Conservation (phyloP, 495 filamentous ascomycete genomes). For the Trichoderma parareesei region DNA sequence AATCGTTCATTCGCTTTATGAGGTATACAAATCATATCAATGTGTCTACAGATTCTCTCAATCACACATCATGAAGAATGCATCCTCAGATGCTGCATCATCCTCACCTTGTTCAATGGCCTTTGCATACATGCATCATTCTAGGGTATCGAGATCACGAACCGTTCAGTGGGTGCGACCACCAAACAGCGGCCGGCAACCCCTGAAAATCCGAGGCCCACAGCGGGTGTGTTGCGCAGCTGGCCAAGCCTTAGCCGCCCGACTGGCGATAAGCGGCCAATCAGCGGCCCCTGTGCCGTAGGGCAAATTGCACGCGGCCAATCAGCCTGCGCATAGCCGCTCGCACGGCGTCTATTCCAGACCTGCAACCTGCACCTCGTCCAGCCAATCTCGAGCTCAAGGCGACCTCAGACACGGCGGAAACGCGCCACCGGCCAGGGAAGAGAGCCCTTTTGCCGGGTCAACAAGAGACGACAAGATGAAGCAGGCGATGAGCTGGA, state of each 20-base stretch:
- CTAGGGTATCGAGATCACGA: no score
- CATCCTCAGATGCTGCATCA: no score
- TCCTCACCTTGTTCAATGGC: no score
- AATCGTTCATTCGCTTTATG: no score
- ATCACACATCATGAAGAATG: no score
- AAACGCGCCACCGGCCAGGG: not conserved
- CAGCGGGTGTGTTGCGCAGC: constrained; percentile 7
- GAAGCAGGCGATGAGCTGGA: not conserved
- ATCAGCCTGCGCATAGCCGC: constrained; percentile 18
- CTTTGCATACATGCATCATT: no score
- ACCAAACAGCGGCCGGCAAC: not conserved
- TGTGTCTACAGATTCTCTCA: no score
- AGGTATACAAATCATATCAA: no score
- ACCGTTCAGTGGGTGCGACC: no score
- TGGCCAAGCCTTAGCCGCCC: constrained; percentile 3
- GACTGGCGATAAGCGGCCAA: constrained; percentile 24
- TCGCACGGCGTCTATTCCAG: constrained; percentile 29
- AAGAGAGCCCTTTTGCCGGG: not conserved
- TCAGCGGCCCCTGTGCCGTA: constrained; percentile 10
- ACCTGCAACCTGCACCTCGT: constrained; percentile 12
- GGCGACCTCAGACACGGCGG: constrained; percentile 10
- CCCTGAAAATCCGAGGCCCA: not conserved
- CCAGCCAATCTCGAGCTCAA: constrained; percentile 5
- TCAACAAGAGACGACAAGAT: not conserved
- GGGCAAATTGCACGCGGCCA: constrained; percentile 15